phyloP scores from a whole-genome alignment of 2,329 filamentous ascomycete species.

The Penicillium oxalicum region DNA sequence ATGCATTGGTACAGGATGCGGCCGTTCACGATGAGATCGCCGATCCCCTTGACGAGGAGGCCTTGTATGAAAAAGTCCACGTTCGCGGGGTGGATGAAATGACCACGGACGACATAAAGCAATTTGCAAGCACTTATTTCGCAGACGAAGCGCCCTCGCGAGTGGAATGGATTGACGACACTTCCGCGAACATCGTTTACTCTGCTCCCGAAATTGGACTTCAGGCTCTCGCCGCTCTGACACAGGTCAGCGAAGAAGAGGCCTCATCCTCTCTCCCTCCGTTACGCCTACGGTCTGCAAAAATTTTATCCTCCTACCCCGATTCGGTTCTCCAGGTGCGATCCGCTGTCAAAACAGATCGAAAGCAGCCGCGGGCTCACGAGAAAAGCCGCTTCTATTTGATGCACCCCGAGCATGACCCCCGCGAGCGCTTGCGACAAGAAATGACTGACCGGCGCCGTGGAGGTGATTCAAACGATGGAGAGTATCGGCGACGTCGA shows the following conservation, averaged over 20 bases:
- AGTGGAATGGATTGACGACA: constrained; percentile 94
- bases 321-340: constrained; percentile 66
- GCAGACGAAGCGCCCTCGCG: constrained; percentile 50
- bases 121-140: constrained; percentile 66
- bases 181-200: constrained; percentile 81
- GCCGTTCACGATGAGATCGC: constrained; percentile 17
- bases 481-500: constrained; percentile 45
- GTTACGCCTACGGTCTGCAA: constrained; percentile 63
- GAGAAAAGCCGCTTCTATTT: constrained; percentile 86
- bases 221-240: constrained; percentile 49
- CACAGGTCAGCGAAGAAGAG: constrained; percentile 32
- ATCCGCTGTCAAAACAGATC: constrained; percentile 67
- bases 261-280: constrained; percentile 47
- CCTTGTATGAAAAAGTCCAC: constrained; percentile 62
- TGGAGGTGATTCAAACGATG: constrained; percentile 33
- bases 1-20: constrained; percentile 21
- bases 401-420: constrained; percentile 82
- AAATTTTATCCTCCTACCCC: constrained; percentile 61
- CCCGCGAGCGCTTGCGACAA: constrained; percentile 61
- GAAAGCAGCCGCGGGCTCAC: constrained; percentile 71
- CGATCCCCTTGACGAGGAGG: constrained; percentile 30
- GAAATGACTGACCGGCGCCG: constrained; percentile 44
- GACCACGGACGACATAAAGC: constrained; percentile 71
- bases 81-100: constrained; percentile 76
- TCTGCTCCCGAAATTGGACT: constrained; percentile 49